Percentiles rank a stretch among this genome's conserved stretches.
Conservation (phyloP, 345 rosid genomes). For the Camelina neglecta region DNA sequence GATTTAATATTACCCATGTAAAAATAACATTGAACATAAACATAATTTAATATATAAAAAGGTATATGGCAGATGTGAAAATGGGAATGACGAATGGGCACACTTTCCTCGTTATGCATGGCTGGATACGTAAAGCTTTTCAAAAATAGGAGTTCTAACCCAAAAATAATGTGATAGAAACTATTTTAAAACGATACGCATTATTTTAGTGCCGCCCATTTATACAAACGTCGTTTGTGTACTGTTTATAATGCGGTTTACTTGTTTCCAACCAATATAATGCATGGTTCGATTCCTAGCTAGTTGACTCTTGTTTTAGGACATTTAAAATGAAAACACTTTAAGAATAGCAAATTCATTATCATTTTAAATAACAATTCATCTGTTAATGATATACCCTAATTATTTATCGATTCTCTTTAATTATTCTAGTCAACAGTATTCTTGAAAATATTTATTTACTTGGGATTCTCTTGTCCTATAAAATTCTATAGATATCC, state of each 20-base stretch:
- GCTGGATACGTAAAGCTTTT: slow-evolving; percentile 18
- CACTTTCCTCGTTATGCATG: slow-evolving; percentile 36
- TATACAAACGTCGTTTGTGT: slow-evolving; percentile 1
- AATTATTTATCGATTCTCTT: slow-evolving; percentile 21
- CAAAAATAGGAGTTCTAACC: slow-evolving; percentile 16
- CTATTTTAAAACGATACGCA: not conserved
- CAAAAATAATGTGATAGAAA: slow-evolving; percentile 9
- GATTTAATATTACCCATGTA: not conserved
- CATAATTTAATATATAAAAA: not conserved
- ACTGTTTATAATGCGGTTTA: slow-evolving; percentile 30
- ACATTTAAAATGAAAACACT: slow-evolving; percentile 30
- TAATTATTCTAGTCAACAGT: slow-evolving; percentile 33
- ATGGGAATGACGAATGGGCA: slow-evolving; percentile 26
- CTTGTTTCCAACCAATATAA: slow-evolving; percentile 34
- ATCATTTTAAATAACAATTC: not conserved
- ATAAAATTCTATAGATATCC: not conserved
- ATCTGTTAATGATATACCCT: not conserved
- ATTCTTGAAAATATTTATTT: slow-evolving; percentile 25
- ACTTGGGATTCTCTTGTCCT: slow-evolving; percentile 22
- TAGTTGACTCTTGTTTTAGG: slow-evolving; percentile 40
- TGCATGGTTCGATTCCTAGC: slow-evolving; percentile 34
- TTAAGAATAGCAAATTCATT: slow-evolving; percentile 8
- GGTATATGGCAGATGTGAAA: not conserved
- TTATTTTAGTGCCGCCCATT: slow-evolving; percentile 13
- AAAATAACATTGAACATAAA: not conserved